Base-by-base conservation (phyloP, 768 basidiomycete genomes). In the Boletus tylopilopsis region DNA sequence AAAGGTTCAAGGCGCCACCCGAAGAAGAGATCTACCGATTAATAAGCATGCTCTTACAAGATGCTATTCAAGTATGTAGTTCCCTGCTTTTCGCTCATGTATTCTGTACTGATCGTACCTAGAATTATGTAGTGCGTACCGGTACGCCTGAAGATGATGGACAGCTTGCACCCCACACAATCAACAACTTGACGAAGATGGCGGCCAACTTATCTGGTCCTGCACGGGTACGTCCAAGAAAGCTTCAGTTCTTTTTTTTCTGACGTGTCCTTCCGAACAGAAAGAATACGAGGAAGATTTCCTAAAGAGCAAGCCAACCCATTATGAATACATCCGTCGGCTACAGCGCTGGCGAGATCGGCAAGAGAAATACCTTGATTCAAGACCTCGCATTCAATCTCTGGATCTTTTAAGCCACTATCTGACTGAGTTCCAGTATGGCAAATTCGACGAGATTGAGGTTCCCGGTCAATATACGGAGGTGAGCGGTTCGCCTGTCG, bases 381-480 rank as follows among this genome's bases (percentile, higher is more conserved):
- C 83, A 22, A 77, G 92, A 35, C 91, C 93, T 38, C 83, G 87
- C 32, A 68, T 85, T 37, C 93, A 95, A 59, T 82, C 91, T 5
- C 73, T 99, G 48, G 94, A 96, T 54, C 73, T 84, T 41, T 73
- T 90, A 36, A 93, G 91, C 56, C 93, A 94, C 68, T 96, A 94
- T 70, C 74, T 99, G 59, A 89, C 91, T 7, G 96, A 98, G 68
- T 99, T 98, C 76, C 95, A 98, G 58, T 94, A 97, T 68, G 85
- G 84, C 62, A 96, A 94, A 66, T 93, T 95, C 42, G 96, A 98
- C 55, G 95, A 99, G 55, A 90, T 99, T 33, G 94, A 99, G 63
- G 82, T 99, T 42, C 94, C 94, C n/a, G 96, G 96, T 7, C 96
- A 99, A 68, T 99, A 99, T 65, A 89, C 93, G 0, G 91, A 97